phyloP scores from a whole-genome alignment of 257 asterid species.

The Marsdenia floribunda region DNA sequence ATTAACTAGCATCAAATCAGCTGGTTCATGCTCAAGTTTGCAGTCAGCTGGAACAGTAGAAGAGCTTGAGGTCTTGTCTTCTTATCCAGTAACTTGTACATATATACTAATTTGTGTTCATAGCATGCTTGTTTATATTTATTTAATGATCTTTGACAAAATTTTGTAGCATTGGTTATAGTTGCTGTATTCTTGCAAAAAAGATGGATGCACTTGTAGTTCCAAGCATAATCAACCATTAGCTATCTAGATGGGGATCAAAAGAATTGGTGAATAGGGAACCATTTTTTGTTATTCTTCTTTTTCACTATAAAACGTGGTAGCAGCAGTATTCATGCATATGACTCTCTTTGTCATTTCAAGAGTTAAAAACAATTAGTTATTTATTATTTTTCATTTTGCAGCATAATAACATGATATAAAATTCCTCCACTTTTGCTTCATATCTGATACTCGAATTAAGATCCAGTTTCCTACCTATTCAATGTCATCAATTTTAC shows the following conservation, averaged over 20 bases:
- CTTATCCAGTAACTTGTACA: constrained; percentile 1
- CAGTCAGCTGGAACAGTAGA: constrained; percentile 19
- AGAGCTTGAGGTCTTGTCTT: constrained; percentile 29
- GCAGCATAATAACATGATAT: too few relatives aligned
- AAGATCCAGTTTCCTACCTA: too few relatives aligned
- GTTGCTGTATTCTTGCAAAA: background rate
- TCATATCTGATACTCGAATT: too few relatives aligned
- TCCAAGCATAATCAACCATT: background rate
- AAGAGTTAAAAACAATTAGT: too few relatives aligned
- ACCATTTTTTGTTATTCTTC: background rate
- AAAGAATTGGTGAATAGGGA: background rate
- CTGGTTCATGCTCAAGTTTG: constrained; percentile 23
- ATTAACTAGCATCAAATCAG: constrained; percentile 3
- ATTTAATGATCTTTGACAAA: background rate
- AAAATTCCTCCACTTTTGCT: too few relatives aligned
- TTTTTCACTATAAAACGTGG: background rate
- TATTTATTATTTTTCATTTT: too few relatives aligned
- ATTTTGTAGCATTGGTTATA: background rate
- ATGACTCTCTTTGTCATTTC: too few relatives aligned
- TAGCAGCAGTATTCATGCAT: too few relatives aligned
- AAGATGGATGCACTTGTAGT: background rate
- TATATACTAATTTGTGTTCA: background rate
- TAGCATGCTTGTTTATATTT: background rate
- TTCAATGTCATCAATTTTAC: too few relatives aligned
- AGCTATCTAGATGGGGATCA: background rate